phyloP scores from a whole-genome alignment of 179 eudicot genomes.

The Silene noctiflora region DNA sequence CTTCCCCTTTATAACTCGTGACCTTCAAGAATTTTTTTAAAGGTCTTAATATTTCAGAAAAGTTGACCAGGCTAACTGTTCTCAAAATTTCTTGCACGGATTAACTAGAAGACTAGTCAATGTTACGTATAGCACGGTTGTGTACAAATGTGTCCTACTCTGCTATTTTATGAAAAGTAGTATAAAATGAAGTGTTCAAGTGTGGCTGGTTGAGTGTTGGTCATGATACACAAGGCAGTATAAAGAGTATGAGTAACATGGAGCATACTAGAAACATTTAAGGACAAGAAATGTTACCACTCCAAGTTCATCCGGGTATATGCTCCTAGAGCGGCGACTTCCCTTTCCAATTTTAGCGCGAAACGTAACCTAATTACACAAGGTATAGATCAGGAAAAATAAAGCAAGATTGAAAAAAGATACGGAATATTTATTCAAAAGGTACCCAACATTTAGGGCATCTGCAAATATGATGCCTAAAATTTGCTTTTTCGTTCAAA shows the following conservation, averaged over 20 bases:
- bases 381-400: background rate
- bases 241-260: background rate
- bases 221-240: background rate
- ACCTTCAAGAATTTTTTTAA: slow-evolving; percentile 37
- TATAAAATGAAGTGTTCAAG: background rate
- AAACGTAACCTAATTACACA: slow-evolving; percentile 59
- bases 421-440: no score
- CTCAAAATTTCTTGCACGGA: background rate
- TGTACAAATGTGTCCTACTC: background rate
- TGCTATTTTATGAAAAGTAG: background rate
- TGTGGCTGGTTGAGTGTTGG: background rate
- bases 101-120: background rate
- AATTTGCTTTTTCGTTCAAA: no score
- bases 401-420: background rate
- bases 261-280: background rate
- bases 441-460: no score
- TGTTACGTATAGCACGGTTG: background rate
- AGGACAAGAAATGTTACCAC: slow-evolving; percentile 50
- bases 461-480: no score
- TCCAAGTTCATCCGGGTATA: slow-evolving; percentile 94
- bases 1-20: slow-evolving; percentile 88
- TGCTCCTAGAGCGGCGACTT: slow-evolving; percentile 58
- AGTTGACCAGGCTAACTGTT: background rate
- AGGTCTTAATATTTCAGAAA: background rate
- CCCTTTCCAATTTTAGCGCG: slow-evolving; percentile 90